Conservation (phyloP, 495 filamentous ascomycete genomes). For the Jackrogersella multiformis region DNA sequence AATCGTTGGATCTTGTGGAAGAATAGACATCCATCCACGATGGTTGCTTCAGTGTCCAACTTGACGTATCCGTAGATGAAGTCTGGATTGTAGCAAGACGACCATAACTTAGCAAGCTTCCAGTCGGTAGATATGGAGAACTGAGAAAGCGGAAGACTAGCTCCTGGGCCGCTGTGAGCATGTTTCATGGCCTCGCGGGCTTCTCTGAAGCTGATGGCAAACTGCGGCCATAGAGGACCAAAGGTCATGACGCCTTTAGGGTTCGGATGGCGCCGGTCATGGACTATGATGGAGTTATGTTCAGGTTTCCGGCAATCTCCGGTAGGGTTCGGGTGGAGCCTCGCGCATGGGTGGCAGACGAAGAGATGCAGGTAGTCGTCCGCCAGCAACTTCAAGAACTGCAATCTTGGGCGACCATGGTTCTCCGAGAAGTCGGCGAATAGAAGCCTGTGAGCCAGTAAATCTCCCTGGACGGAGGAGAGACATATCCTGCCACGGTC, state of each 20-base stretch:
- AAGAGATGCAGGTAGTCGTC: slow-evolving; percentile 3
- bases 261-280: neutral
- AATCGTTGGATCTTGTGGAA: slow-evolving; percentile 25
- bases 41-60: slow-evolving; percentile 24
- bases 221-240: slow-evolving; percentile 28
- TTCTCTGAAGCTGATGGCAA: slow-evolving; percentile 4
- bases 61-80: slow-evolving; percentile 30
- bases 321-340: slow-evolving; percentile 10
- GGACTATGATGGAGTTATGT: neutral
- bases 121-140: slow-evolving; percentile 29
- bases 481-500: neutral
- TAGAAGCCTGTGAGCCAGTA: neutral
- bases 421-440: neutral
- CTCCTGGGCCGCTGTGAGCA: neutral
- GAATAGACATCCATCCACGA: slow-evolving; percentile 1
- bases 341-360: slow-evolving; percentile 14
- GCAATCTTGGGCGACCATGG: neutral
- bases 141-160: neutral
- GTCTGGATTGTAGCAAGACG: slow-evolving; percentile 27
- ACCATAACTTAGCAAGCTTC: slow-evolving; percentile 26
- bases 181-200: neutral
- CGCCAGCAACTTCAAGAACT: slow-evolving; percentile 14
- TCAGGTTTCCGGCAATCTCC: neutral
- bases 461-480: neutral
- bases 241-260: slow-evolving; percentile 20